Conservation (phyloP, 179 eudicot genomes). For the Actinidia arguta region DNA sequence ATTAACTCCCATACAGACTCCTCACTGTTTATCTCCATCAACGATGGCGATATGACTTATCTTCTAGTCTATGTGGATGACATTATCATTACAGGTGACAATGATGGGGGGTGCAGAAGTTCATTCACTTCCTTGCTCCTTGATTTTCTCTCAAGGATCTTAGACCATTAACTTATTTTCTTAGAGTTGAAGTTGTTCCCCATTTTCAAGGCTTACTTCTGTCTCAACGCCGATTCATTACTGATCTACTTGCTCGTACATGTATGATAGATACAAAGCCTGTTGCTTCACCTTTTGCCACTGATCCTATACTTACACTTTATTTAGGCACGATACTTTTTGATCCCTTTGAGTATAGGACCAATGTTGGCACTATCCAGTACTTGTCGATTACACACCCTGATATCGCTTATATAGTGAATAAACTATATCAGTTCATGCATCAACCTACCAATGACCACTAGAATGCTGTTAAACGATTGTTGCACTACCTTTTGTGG, state of each 20-base stretch:
- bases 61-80: constrained; percentile 12
- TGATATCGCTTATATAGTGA: not conserved
- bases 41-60: not conserved
- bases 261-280: not conserved
- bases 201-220: not conserved
- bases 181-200: constrained; percentile 3
- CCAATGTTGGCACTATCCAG: constrained; percentile 12
- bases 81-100: constrained; percentile 1
- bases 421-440: constrained; percentile 2
- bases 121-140: not conserved
- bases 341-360: not conserved
- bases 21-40: not conserved
- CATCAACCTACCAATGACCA: constrained; percentile 2
- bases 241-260: not conserved
- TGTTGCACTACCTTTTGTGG: constrained; percentile 4
- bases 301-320: not conserved
- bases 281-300: constrained; percentile 7
- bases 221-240: constrained; percentile 8
- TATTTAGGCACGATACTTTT: not conserved
- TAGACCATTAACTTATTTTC: not conserved
- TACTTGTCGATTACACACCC: constrained; percentile 8
- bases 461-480: constrained; percentile 4
- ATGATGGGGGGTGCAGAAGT: not conserved
- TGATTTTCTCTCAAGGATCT: constrained; percentile 15
- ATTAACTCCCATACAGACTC: constrained; percentile 1